A percentile compares a stretch with the other conserved stretches of the same genome.
Conservation (phyloP, 352 stramenopile genomes). For the Thalassiosira delicatula region DNA sequence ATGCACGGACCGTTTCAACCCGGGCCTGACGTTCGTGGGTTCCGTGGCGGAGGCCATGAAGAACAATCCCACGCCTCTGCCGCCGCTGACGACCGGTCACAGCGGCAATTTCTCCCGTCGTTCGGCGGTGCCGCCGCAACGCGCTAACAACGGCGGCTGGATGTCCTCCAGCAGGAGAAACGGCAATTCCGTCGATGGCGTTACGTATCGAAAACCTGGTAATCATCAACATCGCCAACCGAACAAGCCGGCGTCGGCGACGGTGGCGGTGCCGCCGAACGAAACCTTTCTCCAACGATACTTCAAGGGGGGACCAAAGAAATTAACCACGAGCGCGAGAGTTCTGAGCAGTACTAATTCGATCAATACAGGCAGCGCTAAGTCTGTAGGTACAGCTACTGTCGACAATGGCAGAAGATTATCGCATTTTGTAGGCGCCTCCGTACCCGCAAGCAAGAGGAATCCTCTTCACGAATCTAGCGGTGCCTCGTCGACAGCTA, state of each 20-base stretch:
- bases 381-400: not conserved
- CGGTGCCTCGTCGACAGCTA: no score
- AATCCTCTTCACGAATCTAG: no score
- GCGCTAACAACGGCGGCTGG: conserved; percentile 32
- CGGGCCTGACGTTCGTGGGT: conserved; percentile 54
- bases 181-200: not conserved
- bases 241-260: not conserved
- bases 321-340: not conserved
- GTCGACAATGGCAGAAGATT: no score
- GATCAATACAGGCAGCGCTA: not conserved
- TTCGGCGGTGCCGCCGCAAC: not conserved
- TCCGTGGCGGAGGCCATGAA: conserved; percentile 42
- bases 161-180: conserved; percentile 20
- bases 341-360: not conserved
- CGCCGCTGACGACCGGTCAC: not conserved
- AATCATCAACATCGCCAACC: not conserved
- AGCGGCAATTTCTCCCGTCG: not conserved
- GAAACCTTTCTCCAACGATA: conserved; percentile 18
- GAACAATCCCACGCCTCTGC: conserved; percentile 8
- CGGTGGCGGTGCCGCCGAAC: conserved; percentile 5
- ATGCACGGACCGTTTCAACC: conserved; percentile 36
- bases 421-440: no score
- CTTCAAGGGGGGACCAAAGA: conserved; percentile 1
- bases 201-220: not conserved
- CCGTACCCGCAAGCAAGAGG: no score